Evolutionary conservation across 192 early-diverging fungal genomes (phyloP).

Genomic region (Piromyces sp.): DNA sequence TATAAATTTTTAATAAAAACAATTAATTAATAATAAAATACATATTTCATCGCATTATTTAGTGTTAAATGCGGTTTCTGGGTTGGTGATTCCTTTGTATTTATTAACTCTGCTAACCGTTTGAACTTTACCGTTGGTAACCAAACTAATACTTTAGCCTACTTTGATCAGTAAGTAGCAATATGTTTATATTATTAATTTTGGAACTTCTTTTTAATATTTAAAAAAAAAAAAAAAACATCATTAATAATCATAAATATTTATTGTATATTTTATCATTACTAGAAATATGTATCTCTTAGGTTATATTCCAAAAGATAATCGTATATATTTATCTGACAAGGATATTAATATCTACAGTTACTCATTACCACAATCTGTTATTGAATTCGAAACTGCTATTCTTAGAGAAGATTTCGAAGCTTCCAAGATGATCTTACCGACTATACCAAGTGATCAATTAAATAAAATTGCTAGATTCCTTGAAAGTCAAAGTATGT

Average conservation of each 20-base stretch:
- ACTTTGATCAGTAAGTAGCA: constrained; percentile 67
- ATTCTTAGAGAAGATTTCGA: constrained; percentile 85
- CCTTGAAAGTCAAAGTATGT: constrained; percentile 65
- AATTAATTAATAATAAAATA: not conserved
- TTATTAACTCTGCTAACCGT: constrained; percentile 74
- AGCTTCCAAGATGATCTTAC: constrained; percentile 59
- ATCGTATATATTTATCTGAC: constrained; percentile 84
- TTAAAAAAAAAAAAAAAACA: no score
- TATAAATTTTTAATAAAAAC: no score
- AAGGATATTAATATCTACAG: constrained; percentile 81
- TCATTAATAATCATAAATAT: no score
- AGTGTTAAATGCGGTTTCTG: constrained; percentile 85
- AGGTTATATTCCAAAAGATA: constrained; percentile 84
- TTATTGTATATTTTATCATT: no score
- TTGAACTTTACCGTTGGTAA: constrained; percentile 91
- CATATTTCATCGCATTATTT: not conserved
- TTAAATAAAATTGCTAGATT: constrained; percentile 83
- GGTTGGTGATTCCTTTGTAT: constrained; percentile 99
- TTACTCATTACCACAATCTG: constrained; percentile 75
- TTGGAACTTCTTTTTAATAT: no score
- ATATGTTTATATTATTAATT: no score
- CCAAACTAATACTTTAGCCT: constrained; percentile 84
- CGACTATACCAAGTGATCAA: constrained; percentile 73
- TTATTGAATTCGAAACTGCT: constrained; percentile 97
- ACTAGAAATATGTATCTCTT: constrained; percentile 73